Evolutionary conservation across 305 asterid genomes (phyloP), one percentile per base, ranked within the genome.

Genomic region (Salvia sclarea): DNA sequence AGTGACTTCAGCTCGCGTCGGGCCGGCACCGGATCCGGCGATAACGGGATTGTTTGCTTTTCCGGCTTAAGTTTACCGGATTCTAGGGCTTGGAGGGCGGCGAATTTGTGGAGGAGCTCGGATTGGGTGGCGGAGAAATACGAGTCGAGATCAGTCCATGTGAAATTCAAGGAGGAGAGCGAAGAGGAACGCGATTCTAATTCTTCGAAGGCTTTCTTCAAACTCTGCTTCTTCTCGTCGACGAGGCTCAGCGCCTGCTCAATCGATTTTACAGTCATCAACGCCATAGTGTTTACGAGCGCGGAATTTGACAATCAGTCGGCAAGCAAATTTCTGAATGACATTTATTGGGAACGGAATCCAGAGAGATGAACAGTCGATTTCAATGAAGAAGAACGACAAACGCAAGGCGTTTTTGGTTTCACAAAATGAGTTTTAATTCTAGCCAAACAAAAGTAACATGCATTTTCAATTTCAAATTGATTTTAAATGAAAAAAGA

Each of bases 111-210:
- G 12, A 71, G 76, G 69, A 85, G 83, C 4, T 76, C 70, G 71
- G 89, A 80, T 55, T 83, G 83, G 25, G 77, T 20, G 59, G 83
- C 56, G 33, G 84, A 62, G 63, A 88, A 83, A 71, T 83, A 70
- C 0, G 85, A 64, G 8, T 88, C 91, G 49, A 88, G 47, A 52
- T 83, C 86, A 38, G 66, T 60, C 95, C 95, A 85, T 63, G 78
- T 66, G 78, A 85, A 53, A 71, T 77, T 2, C 43, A 80, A 73
- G 0, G 83, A 74, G 2, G 85, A 67, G 11, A 79, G 72, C 41
- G 44, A 30, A 18, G 74, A 45, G 18, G 86, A 75, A 6, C 54
- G 80, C 64, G 81, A 69, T 59, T 81, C 80, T 57, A 84, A 53
- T 7, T 63, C 71, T 49, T 79, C 79, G 52, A 81, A 79, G 1